Evolutionary conservation across 73 alveolate genomes (phyloP).

Genomic region (Paramecium sonneborni): DNA sequence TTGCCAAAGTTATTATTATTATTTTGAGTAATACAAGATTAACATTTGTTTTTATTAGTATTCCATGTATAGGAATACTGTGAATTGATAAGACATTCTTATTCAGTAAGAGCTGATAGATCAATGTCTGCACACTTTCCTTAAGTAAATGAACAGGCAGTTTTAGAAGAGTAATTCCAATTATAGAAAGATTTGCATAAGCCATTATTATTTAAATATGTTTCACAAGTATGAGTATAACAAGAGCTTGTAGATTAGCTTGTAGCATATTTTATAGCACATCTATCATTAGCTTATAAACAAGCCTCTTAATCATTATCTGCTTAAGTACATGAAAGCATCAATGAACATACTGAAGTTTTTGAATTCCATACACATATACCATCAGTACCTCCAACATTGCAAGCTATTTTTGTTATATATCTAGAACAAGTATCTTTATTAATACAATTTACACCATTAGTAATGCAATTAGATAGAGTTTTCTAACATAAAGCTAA

Average conservation of each 20-base stretch:
- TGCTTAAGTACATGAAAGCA: neutral
- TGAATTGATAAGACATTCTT: neutral
- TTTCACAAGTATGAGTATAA: conserved; percentile 16
- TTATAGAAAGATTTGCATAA: neutral
- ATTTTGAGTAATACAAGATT: neutral
- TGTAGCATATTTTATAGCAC: neutral
- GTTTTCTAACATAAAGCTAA: neutral
- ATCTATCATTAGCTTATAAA: neutral
- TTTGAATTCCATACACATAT: conserved; percentile 18
- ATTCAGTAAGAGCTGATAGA: neutral
- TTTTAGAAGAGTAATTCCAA: neutral
- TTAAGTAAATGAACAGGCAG: neutral
- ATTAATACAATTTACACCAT: conserved; percentile 7
- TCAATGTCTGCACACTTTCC: neutral
- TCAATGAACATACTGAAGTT: neutral
- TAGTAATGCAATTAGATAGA: neutral
- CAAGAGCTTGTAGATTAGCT: neutral
- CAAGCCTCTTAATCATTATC: conserved; percentile 16
- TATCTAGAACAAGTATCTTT: conserved; percentile 20
- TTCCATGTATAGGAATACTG: neutral
- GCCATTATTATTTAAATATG: neutral
- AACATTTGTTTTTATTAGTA: neutral
- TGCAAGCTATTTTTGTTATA: neutral
- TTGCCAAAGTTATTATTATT: neutral
- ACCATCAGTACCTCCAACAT: conserved; percentile 55